Conservation (phyloP, 768 basidiomycete species). For the Tubosaeta brunneosetosa region DNA sequence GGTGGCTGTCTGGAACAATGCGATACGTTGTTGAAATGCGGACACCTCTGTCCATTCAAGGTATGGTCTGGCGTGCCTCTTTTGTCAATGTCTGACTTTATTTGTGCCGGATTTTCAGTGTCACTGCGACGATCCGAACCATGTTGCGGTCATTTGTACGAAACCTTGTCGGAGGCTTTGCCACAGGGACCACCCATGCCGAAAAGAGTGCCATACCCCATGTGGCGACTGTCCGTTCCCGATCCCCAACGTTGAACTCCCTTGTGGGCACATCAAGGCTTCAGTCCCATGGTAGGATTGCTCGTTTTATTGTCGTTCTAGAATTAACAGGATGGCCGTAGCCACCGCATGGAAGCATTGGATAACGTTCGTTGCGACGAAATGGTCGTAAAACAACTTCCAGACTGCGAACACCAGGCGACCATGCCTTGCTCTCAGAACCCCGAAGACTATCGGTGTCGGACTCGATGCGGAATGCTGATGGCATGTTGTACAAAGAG, state of each 20-base stretch:
- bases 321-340: conserved; percentile 19
- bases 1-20: conserved; percentile 65
- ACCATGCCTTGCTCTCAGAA: conserved; percentile 45
- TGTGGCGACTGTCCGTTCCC: conserved; percentile 54
- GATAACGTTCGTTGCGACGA: conserved; percentile 40
- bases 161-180: conserved; percentile 52
- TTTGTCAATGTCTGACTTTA: background rate
- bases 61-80: conserved; percentile 27
- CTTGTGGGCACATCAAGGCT: conserved; percentile 50
- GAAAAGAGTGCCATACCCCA: conserved; percentile 42
- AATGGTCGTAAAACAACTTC: conserved; percentile 41
- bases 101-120: conserved; percentile 36
- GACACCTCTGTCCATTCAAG: conserved; percentile 61
- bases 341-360: conserved; percentile 44
- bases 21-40: conserved; percentile 48
- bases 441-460: conserved; percentile 37
- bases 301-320: background rate
- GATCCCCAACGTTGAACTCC: conserved; percentile 42
- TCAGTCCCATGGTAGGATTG: conserved; percentile 47
- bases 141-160: conserved; percentile 43
- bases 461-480: conserved; percentile 35
- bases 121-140: conserved; percentile 56
- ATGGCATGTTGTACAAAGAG: conserved; percentile 51
- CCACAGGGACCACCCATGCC: conserved; percentile 54
- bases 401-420: conserved; percentile 51